Base-by-base conservation (phyloP, 768 basidiomycete genomes). In the Mycena galericulata region DNA sequence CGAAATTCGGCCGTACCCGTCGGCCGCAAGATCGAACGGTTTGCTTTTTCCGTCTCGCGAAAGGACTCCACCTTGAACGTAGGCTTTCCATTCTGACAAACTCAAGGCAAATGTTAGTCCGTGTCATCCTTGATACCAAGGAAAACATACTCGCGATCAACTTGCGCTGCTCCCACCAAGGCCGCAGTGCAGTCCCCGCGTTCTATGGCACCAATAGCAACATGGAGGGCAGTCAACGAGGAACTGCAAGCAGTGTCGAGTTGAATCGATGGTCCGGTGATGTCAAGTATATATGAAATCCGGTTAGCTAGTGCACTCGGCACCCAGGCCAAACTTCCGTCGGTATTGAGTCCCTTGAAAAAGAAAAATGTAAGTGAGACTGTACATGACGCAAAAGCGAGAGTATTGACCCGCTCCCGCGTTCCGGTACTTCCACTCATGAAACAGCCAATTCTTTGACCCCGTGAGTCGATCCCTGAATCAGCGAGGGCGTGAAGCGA, bases 171-270 rank as follows among this genome's bases (percentile, higher is more conserved):
- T 0, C 75, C 80, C 22, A 84, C 79, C 22, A 84, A 65, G 1
- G 83, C 83, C 5, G 78, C 75, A 14, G 79, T 75, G 15, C 81
- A 73, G 45, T 83, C 83, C 2, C 80, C 81, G 24, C 71, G 72
- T 36, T 72, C 72, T 1, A 83, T 75, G 3, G 81, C 76, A 22
- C 75, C 75, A 7, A 82, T 72, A 1, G 81, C 83, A 29, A 83
- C 74, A 68, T 84, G 82, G 50, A 80, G 75, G 5, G 78, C 80
- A 18, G 75, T 77, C 18, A 83, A 72, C 20, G 74, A 76, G 10
- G 80, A 82, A 18, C 79, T 81, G 64, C 83, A 84, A 3, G 80
- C 80, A 0, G 78, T 80, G 57, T 84, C 82, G 1, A 80, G 62
- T 8, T 78, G 77, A 34, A 82, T 65, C 1, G 84, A 84, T 18